phyloP scores from a whole-genome alignment of 352 stramenopile species.

The Phytopythium cucurbitacearum region DNA sequence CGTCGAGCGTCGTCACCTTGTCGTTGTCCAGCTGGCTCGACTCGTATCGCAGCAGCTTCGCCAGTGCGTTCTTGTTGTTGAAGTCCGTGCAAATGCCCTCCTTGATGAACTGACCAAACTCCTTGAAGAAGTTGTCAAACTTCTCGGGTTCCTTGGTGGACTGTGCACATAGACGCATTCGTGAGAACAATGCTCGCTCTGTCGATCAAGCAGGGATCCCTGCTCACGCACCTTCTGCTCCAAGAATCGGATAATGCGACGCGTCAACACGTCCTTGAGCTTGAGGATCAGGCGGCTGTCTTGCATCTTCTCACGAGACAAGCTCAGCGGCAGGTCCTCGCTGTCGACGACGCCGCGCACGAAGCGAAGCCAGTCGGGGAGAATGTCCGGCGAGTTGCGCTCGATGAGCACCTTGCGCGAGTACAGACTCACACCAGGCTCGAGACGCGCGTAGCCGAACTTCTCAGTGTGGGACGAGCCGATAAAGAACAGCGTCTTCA shows the following conservation, averaged over 20 bases:
- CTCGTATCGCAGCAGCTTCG: slow-evolving; percentile 98
- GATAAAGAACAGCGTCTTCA: slow-evolving; percentile 98
- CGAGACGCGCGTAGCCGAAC: slow-evolving; percentile 93
- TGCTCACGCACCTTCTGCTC: slow-evolving; percentile 52
- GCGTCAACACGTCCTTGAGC: slow-evolving; percentile 95
- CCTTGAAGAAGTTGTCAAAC: slow-evolving; percentile 97
- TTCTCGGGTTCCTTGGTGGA: slow-evolving; percentile 94
- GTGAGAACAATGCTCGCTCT: neutral
- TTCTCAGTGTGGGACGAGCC: slow-evolving; percentile 96
- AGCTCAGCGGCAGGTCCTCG: slow-evolving; percentile 98
- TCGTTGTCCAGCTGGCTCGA: slow-evolving; percentile 90
- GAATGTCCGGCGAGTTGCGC: slow-evolving; percentile 94
- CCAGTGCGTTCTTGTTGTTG: slow-evolving; percentile 86
- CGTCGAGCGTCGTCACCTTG: slow-evolving; percentile 95
- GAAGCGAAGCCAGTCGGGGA: slow-evolving; percentile 97
- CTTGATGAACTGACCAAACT: slow-evolving; percentile 98
- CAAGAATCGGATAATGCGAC: slow-evolving; percentile 88
- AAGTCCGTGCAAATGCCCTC: slow-evolving; percentile 97
- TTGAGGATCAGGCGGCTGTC: slow-evolving; percentile 96
- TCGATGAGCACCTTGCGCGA: slow-evolving; percentile 99
- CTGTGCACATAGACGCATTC: slow-evolving; percentile 22
- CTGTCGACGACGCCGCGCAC: slow-evolving; percentile 92
- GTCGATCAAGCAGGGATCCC: slow-evolving; percentile 3
- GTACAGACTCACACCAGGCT: slow-evolving; percentile 97
- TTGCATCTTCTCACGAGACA: slow-evolving; percentile 99